Evolutionary conservation across 805 yeast species (phyloP).

Genomic region (Cyberlindnera maritima): DNA sequence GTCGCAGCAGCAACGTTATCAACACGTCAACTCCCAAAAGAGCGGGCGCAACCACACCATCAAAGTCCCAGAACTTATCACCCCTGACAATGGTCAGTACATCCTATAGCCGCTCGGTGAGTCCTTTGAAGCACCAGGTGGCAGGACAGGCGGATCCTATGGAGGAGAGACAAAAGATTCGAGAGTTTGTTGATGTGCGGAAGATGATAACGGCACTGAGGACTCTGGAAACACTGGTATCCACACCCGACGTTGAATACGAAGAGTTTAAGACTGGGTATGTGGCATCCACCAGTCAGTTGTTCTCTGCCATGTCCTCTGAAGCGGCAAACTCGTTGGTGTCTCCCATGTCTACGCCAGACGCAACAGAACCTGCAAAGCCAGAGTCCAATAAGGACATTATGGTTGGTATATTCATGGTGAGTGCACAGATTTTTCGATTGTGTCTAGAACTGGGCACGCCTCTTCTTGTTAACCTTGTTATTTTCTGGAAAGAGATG

Average conservation of each 20-base stretch:
- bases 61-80: background rate
- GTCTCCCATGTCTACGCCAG: background rate
- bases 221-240: conserved; percentile 9
- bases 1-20: background rate
- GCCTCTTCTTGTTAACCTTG: conserved; percentile 5
- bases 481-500: conserved; percentile 1
- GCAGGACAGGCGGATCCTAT: background rate
- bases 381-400: conserved; percentile 2
- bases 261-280: conserved; percentile 7
- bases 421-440: conserved; percentile 12
- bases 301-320: conserved; percentile 7
- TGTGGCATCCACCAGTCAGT: conserved; percentile 5
- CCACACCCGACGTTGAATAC: conserved; percentile 4
- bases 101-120: background rate
- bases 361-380: background rate
- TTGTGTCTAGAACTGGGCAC: conserved; percentile 12
- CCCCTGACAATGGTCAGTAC: background rate
- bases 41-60: background rate
- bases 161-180: conserved; percentile 6
- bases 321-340: background rate
- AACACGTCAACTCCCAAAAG: conserved; percentile 2
- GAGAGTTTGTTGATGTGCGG: conserved; percentile 14
- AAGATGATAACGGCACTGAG: conserved; percentile 10
- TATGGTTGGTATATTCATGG: conserved; percentile 12
- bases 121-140: background rate